These are phyloP conservation scores for Protomyces gravidus DNA, from an alignment of 1,139 yeast genomes.

Conservation along the genomic window DNA sequence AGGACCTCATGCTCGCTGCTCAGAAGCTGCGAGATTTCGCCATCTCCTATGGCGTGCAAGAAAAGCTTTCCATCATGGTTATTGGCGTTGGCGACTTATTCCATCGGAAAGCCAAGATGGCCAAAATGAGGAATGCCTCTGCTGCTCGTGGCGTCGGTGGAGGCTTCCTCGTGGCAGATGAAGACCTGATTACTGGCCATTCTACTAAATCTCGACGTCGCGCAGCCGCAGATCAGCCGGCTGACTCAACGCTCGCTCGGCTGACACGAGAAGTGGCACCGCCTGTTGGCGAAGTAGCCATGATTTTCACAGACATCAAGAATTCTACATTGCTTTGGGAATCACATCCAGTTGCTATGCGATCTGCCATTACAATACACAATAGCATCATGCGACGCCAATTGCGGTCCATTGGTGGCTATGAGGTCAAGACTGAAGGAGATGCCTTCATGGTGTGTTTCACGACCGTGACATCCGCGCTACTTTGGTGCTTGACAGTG, in stretches of 20 bases:
- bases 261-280: constrained; percentile 67
- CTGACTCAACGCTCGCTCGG: constrained; percentile 30
- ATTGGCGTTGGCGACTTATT: constrained; percentile 53
- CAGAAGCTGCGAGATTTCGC: constrained; percentile 92
- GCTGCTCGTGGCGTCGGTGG: constrained; percentile 13
- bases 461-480: constrained; percentile 85
- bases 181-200: constrained; percentile 13
- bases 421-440: constrained; percentile 98
- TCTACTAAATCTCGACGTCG: constrained; percentile 20
- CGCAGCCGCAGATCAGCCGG: constrained; percentile 23
- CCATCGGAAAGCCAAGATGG: constrained; percentile 35
- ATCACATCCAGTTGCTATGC: constrained; percentile 85
- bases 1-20: constrained; percentile 87
- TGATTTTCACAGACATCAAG: constrained; percentile 95
- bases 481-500: constrained; percentile 90
- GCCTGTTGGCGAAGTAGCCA: constrained; percentile 88
- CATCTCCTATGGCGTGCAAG: constrained; percentile 81
- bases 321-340: constrained; percentile 94
- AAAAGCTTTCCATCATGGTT: constrained; percentile 80
- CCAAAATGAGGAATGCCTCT: constrained; percentile 39
- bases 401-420: constrained; percentile 87
- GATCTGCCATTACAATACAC: constrained; percentile 92
- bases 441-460: constrained; percentile 99
- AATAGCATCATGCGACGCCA: constrained; percentile 93
- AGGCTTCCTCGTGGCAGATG: constrained; percentile 11